These are phyloP conservation scores for Glycine tomentella DNA, from an alignment of 306 rosid genomes.

Conservation along the genomic window DNA sequence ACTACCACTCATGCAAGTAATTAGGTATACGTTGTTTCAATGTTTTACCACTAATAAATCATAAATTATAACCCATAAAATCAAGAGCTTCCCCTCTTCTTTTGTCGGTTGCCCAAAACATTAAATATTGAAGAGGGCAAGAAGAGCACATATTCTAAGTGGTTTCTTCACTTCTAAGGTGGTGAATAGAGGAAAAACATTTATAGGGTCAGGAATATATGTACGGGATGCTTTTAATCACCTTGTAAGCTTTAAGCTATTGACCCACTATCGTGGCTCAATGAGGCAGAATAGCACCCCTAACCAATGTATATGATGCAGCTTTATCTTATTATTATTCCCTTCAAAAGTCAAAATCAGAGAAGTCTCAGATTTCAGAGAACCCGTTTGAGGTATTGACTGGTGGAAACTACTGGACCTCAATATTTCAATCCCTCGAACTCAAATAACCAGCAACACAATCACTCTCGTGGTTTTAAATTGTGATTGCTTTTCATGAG, in stretches of 20 bases:
- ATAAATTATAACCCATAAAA: slow-evolving; percentile 7
- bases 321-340: slow-evolving; percentile 35
- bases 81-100: neutral
- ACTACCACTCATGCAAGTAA: slow-evolving; percentile 33
- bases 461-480: neutral
- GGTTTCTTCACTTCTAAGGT: slow-evolving; percentile 52
- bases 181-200: slow-evolving; percentile 48
- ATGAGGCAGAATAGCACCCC: slow-evolving; percentile 29
- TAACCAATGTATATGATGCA: slow-evolving; percentile 15
- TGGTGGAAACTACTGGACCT: slow-evolving; percentile 18
- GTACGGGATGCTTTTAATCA: slow-evolving; percentile 47
- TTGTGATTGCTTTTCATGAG: too few relatives aligned
- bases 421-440: neutral
- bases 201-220: slow-evolving; percentile 37
- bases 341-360: slow-evolving; percentile 47
- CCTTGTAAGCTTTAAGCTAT: slow-evolving; percentile 42
- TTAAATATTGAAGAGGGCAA: slow-evolving; percentile 29
- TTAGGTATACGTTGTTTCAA: slow-evolving; percentile 25
- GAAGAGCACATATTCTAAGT: slow-evolving; percentile 51
- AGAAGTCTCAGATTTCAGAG: slow-evolving; percentile 43
- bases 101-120: slow-evolving; percentile 39
- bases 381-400: slow-evolving; percentile 27
- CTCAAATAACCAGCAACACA: neutral
- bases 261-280: slow-evolving; percentile 46
- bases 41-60: slow-evolving; percentile 3